phyloP scores from a whole-genome alignment of 2,329 filamentous ascomycete species.

The Sporothrix protearum region DNA sequence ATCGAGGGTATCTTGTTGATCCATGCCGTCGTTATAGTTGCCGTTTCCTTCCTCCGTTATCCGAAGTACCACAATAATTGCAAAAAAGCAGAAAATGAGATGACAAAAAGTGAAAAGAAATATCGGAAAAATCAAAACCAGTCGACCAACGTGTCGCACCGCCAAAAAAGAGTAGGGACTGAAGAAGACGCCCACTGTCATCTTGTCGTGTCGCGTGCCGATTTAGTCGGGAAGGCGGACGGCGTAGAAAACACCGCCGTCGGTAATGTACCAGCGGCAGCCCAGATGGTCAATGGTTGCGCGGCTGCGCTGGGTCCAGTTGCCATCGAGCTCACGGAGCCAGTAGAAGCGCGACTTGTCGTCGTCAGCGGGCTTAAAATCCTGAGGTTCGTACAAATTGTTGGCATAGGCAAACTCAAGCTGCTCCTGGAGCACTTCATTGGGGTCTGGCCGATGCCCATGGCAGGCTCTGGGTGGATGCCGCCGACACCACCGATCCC shows the following conservation, averaged over 20 bases:
- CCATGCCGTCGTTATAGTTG: slow-evolving; percentile 3
- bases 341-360: slow-evolving; percentile 60
- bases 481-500: slow-evolving; percentile 8
- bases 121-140: neutral
- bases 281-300: slow-evolving; percentile 57
- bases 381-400: slow-evolving; percentile 55
- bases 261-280: slow-evolving; percentile 57
- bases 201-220: neutral
- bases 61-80: neutral
- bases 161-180: neutral
- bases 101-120: neutral
- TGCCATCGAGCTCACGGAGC: slow-evolving; percentile 57
- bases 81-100: neutral
- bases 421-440: slow-evolving; percentile 48
- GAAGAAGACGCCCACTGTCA: neutral
- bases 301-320: slow-evolving; percentile 57
- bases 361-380: slow-evolving; percentile 60
- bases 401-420: slow-evolving; percentile 49
- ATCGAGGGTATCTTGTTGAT: neutral
- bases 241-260: slow-evolving; percentile 59
- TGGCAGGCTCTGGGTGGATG: slow-evolving; percentile 46
- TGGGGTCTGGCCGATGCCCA: slow-evolving; percentile 51
- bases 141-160: neutral
- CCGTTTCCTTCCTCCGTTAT: neutral
- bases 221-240: slow-evolving; percentile 47